Percentiles rank a stretch among this genome's conserved stretches.
Evolutionary conservation across 78 protist genomes (phyloP).

Genomic region (Neovahlkampfia damariscottae): DNA sequence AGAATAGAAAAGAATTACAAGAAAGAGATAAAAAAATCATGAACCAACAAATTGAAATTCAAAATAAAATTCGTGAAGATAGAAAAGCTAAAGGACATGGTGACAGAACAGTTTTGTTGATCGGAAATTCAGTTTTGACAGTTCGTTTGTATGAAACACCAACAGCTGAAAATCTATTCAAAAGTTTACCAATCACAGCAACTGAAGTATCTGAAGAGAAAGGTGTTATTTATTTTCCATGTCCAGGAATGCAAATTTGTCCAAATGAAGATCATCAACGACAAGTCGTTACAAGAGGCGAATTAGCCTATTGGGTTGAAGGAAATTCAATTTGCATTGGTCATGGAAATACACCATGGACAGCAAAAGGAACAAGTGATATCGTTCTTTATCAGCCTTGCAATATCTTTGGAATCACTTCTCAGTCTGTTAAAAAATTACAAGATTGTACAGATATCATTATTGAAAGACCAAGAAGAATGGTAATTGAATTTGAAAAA

Average conservation of each 20-base stretch:
- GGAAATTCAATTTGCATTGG: neutral
- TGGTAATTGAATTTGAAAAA: neutral
- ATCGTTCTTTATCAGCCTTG: neutral
- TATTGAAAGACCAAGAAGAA: neutral
- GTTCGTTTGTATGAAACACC: neutral
- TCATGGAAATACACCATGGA: neutral
- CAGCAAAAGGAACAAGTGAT: neutral
- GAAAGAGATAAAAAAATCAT: too few species aligned
- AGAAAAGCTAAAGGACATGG: too few species aligned
- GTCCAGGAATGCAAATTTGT: neutral
- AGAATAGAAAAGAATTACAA: too few species aligned
- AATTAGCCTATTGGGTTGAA: neutral
- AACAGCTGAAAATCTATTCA: neutral
- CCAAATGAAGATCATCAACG: neutral
- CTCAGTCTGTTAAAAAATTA: neutral
- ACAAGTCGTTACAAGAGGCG: neutral
- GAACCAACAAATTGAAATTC: too few species aligned
- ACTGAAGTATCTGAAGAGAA: neutral
- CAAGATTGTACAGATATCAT: neutral
- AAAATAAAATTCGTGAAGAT: too few species aligned
- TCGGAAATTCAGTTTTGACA: too few species aligned
- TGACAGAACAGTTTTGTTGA: too few species aligned
- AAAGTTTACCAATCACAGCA: neutral
- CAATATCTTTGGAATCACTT: neutral
- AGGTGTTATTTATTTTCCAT: neutral